A percentile compares a stretch with the other conserved stretches of the same genome.
Conservation (phyloP, 768 basidiomycete genomes). For the Kwoniella sp. region DNA sequence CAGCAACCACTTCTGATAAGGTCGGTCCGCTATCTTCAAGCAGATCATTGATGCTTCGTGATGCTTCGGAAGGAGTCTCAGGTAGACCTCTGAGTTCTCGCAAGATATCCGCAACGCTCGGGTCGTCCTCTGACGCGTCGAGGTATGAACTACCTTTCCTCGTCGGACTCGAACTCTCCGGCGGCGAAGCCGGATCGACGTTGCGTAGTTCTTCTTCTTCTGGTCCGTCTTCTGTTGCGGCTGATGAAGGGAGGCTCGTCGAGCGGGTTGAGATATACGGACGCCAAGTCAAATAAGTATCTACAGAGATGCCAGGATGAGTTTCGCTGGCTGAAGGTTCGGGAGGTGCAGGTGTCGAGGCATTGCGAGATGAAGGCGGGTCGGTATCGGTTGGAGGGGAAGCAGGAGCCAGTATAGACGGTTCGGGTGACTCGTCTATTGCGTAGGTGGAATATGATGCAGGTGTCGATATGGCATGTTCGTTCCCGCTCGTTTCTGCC, state of each 20-base stretch:
- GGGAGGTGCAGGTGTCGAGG: not conserved
- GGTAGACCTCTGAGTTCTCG: conserved; percentile 37
- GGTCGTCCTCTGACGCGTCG: conserved; percentile 32
- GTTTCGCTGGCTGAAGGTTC: too few species aligned
- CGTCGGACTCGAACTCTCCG: not conserved
- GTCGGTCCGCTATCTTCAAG: conserved; percentile 11
- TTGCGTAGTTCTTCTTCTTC: too few species aligned
- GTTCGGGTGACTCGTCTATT: conserved; percentile 2
- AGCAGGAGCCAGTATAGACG: not conserved
- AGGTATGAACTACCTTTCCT: conserved; percentile 25
- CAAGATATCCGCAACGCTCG: conserved; percentile 32
- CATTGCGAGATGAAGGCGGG: not conserved
- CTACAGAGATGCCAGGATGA: too few species aligned
- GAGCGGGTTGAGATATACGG: not conserved
- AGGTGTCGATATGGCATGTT: conserved; percentile 68
- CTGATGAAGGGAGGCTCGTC: not conserved
- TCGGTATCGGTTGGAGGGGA: conserved; percentile 35
- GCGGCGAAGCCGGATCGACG: too few species aligned
- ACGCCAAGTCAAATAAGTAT: not conserved
- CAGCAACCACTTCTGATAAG: conserved; percentile 3
- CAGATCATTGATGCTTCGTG: not conserved
- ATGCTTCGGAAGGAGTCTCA: conserved; percentile 12
- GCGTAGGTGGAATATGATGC: conserved; percentile 56
- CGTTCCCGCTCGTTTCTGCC: conserved; percentile 69
- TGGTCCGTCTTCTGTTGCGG: too few species aligned